Base-by-base conservation (phyloP, 2,329 filamentous ascomycete species). In the Aspergillus luchuensis region DNA sequence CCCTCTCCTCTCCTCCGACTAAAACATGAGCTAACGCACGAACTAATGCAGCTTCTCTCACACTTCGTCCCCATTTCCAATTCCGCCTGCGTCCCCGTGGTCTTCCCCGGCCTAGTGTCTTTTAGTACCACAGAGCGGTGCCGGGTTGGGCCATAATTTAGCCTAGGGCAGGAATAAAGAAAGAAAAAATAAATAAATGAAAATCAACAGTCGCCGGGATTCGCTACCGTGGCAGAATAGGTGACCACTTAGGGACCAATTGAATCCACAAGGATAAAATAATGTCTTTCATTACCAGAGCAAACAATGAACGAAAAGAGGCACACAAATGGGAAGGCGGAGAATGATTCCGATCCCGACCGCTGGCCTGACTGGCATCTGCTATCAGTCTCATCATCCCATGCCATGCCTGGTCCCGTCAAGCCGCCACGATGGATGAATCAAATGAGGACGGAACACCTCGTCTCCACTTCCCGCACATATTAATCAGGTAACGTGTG, bases 401-500 rank as follows among this genome's bases (percentile, higher is more conserved):
- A 50, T 50, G 47, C 25, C 47, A 50, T 50, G 28, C 25, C 47
- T 50, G 25, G 47, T 28, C 47, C 47, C 47, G 25, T 50, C 47
- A 33, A 50, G 25, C 47, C 47, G 47, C 47, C 47, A 50, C 25
- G 23, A 56, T 45, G 53, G 53, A 56, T 56, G 53, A 56, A 51
- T 55, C 38, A 43, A 38, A 21, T 58, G n/a, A 41, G 53, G 33
- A 28, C 53, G 33, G 25, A 36, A 59, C 36, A 33, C 39, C 36
- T 60, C 10, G 33, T 41, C 58, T 60, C 58, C 58, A 60, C 58
- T 60, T 60, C 58, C 58, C 58, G 58, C 58, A 38, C 25, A 56
- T 33, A 56, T 30, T 41, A n/a, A 56, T 33, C 28, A 45, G 50
- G 30, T 53, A 53, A 53, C 30, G 53, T 45, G 53, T 47, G 53